Evolutionary conservation across 257 asterid species (phyloP), one percentile per base, ranked within the genome.

Genomic region (Striga asiatica): DNA sequence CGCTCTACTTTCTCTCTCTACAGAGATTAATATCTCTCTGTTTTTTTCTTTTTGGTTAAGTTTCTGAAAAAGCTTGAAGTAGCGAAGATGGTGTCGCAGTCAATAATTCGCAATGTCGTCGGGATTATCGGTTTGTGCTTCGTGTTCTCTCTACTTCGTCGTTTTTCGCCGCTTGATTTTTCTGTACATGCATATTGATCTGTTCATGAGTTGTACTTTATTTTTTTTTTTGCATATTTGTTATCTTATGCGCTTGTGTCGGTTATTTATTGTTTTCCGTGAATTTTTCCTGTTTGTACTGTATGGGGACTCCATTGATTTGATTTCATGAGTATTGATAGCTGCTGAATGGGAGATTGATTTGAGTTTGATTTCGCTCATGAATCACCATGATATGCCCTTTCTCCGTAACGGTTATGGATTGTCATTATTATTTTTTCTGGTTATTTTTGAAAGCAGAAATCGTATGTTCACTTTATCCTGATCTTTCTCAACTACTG

Each of bases 41-140:
- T 32, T 35, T 35, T 35, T 16, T 9, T 6, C 50, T 3, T 38
- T 20, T 10, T 32, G 5, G 25, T 12, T 56, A 39, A 6, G 47
- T n/a, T 18, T 13, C 28, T 32, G 14, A 0, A 28, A 6, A n/a
- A 17, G 11, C 11, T 25, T 14, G 31, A 42, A 20, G 28, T 43
- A 8, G 29, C n/a, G 61, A 46, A 42, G 49, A 72, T 63, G 74
- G 78, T 67, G 58, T 12, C 38, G 14, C 41, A 49, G 32, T 12
- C 3, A 2, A 59, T 61, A 2, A 28, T 64, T 61, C 73, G 77
- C 10, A 18, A 22, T 2, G 48, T 62, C 52, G 22, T 62, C 53
- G 77, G 77, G 28, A 22, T 71, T 6, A 29, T 71, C 10, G 77
- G 77, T 71, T 27, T 0, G 70, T 71, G 12, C 7, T 61, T 48